Conservation (phyloP, 2,329 filamentous ascomycete species). For the Chaetomium globosum region DNA sequence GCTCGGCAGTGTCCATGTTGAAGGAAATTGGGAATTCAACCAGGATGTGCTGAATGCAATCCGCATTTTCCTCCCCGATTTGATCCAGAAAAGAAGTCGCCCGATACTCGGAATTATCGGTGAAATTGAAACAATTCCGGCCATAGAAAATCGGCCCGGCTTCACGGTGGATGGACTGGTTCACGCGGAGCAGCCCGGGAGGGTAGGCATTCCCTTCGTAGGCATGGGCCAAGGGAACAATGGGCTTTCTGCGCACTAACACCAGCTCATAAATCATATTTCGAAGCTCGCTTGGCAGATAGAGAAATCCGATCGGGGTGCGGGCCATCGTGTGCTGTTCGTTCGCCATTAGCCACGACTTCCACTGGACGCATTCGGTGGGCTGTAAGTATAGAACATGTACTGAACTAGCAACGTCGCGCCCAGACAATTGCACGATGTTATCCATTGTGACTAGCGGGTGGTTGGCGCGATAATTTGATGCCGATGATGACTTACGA, state of each 20-base stretch:
- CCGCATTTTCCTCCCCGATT: too few species aligned
- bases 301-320: not conserved
- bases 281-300: not conserved
- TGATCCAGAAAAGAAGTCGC: too few species aligned
- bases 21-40: too few species aligned
- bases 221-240: too few species aligned
- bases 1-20: too few species aligned
- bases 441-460: not conserved
- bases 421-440: not conserved
- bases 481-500: not conserved
- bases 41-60: too few species aligned
- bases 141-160: not conserved
- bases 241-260: not conserved
- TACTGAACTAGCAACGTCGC: not conserved
- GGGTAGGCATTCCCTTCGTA: too few species aligned
- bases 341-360: not conserved
- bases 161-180: not conserved
- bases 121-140: not conserved
- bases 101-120: too few species aligned
- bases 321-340: not conserved
- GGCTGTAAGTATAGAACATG: not conserved
- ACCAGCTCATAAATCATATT: not conserved
- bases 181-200: not conserved
- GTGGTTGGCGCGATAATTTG: not conserved
- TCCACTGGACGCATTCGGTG: not conserved